Conservation (phyloP, 78 protist species). For the Guillardia theta region DNA sequence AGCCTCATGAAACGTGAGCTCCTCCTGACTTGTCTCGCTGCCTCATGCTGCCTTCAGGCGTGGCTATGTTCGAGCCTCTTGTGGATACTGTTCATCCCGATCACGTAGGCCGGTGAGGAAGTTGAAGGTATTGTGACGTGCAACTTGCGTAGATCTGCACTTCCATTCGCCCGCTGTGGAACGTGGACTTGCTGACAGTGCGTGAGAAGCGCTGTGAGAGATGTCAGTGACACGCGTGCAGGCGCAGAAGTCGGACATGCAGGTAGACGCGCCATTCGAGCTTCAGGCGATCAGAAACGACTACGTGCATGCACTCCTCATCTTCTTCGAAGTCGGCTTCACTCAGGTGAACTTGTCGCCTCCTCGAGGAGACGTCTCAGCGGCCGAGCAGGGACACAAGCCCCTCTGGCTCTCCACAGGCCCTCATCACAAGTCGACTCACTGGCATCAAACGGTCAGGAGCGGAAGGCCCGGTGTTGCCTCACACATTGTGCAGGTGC, state of each 20-base stretch:
- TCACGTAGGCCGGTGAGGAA: background rate
- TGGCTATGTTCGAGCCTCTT: slow-evolving; percentile 82
- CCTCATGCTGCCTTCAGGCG: background rate
- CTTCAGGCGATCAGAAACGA: slow-evolving; percentile 65
- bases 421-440: slow-evolving; percentile 77
- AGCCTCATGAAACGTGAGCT: slow-evolving; percentile 61
- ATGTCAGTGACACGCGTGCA: background rate
- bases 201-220: background rate
- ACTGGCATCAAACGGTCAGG: slow-evolving; percentile 95
- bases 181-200: background rate
- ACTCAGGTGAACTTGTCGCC: no score
- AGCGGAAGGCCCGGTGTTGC: no score
- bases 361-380: no score
- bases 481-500: no score
- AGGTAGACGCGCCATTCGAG: slow-evolving; percentile 42
- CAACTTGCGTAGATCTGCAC: background rate
- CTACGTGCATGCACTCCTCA: slow-evolving; percentile 69
- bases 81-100: slow-evolving; percentile 74
- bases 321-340: slow-evolving; percentile 86
- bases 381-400: slow-evolving; percentile 75
- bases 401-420: slow-evolving; percentile 70
- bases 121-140: background rate
- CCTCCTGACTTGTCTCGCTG: background rate
- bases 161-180: background rate
- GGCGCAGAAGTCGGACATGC: background rate